Evolutionary conservation across 169 alveolate genomes (phyloP), one percentile per base, ranked within the genome.

Genomic region (Ichthyophthirius multifiliis): DNA sequence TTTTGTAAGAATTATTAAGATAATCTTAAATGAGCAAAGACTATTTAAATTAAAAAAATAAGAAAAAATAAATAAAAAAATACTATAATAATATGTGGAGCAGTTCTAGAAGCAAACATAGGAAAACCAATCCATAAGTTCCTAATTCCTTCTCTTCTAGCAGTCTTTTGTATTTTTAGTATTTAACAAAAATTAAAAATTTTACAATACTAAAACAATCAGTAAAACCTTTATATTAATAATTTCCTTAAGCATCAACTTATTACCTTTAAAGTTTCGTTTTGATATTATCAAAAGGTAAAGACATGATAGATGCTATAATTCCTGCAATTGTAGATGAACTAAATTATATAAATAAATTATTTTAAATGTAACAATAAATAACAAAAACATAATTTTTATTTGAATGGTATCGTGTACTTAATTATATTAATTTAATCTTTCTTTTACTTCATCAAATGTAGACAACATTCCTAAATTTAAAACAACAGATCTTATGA

Each of bases 231-330:
- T 84, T 88, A 83, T 97, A 98, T 27, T 98, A 98, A 20, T 82
- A 41, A 32, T 80, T 79, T 13, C 96, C 95, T 67, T 90, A 83
- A 16, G 89, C 87, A 41, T 88, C 78, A 32, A 86, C 89, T 12
- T 89, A 92, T 87, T 92, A 87, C 84, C 88, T 95, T 79, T 97
- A 97, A 41, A 95, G 73, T 76, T 98, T 95, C 2, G 99, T 96
- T 83, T 97, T 97, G 39, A 96, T 96, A 82, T 95, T 97, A 85
- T 98, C 99, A 82, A 97, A 97, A 9, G 99, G 99, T 55, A 98
- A 91, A 74, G 99, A 97, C 75, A 96, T 74, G n/a, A 96, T 75
- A 46, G 95, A 96, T 12, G 99, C 99, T 67, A 96, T 92, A 74
- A 93, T 93, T 27, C 99, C 99, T 23, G 99, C 96, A 43, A 96